Evolutionary conservation across 805 yeast genomes (phyloP).

Genomic region (Yarrowia porcina): DNA sequence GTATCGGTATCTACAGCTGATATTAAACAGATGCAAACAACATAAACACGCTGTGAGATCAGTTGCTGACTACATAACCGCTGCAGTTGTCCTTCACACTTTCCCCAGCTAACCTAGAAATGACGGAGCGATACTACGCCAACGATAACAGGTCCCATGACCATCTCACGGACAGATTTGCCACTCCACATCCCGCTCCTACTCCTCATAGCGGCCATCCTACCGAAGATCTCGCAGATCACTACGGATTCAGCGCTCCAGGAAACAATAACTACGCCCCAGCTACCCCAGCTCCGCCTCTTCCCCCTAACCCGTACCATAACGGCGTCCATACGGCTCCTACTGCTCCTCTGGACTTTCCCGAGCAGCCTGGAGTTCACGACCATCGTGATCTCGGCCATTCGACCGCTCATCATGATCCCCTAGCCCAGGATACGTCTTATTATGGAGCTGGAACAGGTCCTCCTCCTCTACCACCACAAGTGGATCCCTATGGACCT

Average conservation of each 20-base stretch:
- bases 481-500: background rate
- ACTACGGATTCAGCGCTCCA: background rate
- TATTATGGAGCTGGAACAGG: background rate
- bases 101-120: background rate
- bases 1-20: no score
- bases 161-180: conserved; percentile 6
- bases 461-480: no score
- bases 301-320: conserved; percentile 14
- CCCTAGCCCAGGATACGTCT: background rate
- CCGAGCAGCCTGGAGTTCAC: background rate
- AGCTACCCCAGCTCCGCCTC: background rate
- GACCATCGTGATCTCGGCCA: conserved; percentile 14
- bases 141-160: conserved; percentile 21
- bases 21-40: background rate
- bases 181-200: background rate
- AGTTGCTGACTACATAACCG: background rate
- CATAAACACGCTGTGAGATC: background rate
- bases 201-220: background rate
- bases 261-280: conserved; percentile 17
- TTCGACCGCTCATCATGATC: background rate
- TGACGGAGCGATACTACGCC: conserved; percentile 23
- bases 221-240: conserved; percentile 14
- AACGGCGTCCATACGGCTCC: background rate
- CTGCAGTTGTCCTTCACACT: background rate
- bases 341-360: background rate